Evolutionary conservation across 179 eudicot genomes (phyloP).

Genomic region (Pouteria campechiana): DNA sequence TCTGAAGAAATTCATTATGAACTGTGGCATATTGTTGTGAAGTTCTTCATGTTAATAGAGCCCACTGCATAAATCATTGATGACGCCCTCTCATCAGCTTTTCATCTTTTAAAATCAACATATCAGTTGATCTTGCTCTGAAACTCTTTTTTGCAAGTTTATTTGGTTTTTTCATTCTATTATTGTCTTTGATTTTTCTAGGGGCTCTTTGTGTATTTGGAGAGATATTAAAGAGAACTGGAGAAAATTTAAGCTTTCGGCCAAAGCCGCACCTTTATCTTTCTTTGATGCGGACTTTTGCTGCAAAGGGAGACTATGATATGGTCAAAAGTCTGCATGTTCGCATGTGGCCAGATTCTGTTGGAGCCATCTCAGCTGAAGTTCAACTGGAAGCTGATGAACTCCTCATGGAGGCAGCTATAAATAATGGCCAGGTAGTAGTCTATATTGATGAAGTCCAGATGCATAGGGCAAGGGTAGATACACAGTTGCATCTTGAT

Average conservation of each 20-base stretch:
- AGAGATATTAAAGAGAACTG: slow-evolving; percentile 40
- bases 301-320: slow-evolving; percentile 39
- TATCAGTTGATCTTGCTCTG: no score
- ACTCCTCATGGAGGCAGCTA: slow-evolving; percentile 67
- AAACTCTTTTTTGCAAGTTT: no score
- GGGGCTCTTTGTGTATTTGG: slow-evolving; percentile 60
- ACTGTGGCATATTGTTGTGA: no score
- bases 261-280: slow-evolving; percentile 74
- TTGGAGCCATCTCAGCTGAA: slow-evolving; percentile 36
- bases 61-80: no score
- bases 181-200: slow-evolving; percentile 5
- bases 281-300: slow-evolving; percentile 62
- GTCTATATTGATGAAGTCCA: no score
- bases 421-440: slow-evolving; percentile 62
- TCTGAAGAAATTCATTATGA: no score
- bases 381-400: slow-evolving; percentile 55
- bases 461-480: no score
- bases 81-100: no score
- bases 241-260: slow-evolving; percentile 23
- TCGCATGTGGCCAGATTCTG: slow-evolving; percentile 57
- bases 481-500: no score
- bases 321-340: slow-evolving; percentile 37
- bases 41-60: no score
- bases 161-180: background rate
- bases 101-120: no score